Evolutionary conservation across 1,284 basidiomycete genomes (phyloP), one percentile per base, ranked within the genome.

Genomic region (Tilletia walkeri): DNA sequence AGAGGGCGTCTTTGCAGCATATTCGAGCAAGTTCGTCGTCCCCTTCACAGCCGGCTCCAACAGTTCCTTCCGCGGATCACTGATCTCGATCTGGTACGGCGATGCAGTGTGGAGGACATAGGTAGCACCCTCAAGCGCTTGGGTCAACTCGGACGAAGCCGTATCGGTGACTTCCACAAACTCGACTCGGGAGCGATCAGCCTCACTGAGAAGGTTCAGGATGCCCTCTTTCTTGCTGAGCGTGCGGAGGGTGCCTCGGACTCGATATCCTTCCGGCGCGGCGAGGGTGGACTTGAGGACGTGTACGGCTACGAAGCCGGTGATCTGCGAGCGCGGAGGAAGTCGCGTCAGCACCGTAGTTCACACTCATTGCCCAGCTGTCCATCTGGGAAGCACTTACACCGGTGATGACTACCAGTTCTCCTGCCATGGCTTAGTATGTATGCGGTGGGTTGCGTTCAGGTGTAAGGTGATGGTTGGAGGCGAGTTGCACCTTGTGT

Each of bases 21-120:
- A 78, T 4, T 74, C 71, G 9, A 83, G 71, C 4, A 85, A 70
- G 34, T 78, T 76, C 34, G 84, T 72, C 0, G 83, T 85, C 2
- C 84, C 84, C 53, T 84, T 77, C 45, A 84, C 73, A 10, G 84
- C 84, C 0, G 84, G 84, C 20, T 75, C 72, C 56, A 85, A 77
- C 56, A 84, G 75, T 67, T 84, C 82, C 39, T 73, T 73, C 69
- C 80, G 78, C 16, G 81, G 77, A 68, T 84, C 84, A 41, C 75
- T 67, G 16, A 82, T 77, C 34, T 77, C 72, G 63, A 78, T 69
- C 66, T 80, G 76, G 72, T 78, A 82, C 2, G 82, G 78, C 38
- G 72, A 84, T 36, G 75, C 75, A 2, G 68, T 68, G 41, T 77
- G 74, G 50, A 74, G 71, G 39, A 83, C 69, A 61, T 72, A 73